Evolutionary conservation across 2,329 filamentous ascomycete genomes (phyloP), one percentile per base, ranked within the genome.

Genomic region (Geoglossum cookeanum): DNA sequence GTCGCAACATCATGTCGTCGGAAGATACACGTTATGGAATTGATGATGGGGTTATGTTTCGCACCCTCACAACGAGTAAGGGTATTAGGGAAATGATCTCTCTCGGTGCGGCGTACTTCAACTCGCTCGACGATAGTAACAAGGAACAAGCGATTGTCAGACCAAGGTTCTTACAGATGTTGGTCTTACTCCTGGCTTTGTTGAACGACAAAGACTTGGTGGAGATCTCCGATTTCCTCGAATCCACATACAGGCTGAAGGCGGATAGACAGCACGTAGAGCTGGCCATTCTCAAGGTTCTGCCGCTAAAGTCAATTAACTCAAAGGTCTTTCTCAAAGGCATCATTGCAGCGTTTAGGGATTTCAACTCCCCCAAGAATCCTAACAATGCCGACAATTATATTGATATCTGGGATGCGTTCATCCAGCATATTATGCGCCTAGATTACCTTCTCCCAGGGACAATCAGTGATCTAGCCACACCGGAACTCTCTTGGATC

Each of bases 271-370:
- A 45, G 5, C 56, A 59, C 51, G 44, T 66, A 9, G 65, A 66
- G 45, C 45, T 65, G 11, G 51, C 64, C 2, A 59, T 65, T 51
- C 56, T 66, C 4, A 67, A 65, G 54, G 64, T 66, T 22, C 60
- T 67, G 15, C 65, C 65, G 13, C 58, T 66, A 11, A 58, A 60
- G 48, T 65, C 65, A 4, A 66, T 66, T 52, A 66, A 66, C 55
- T 58, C 63, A 8, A 58, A 62, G n/a, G 61, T 65, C 13, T 66
- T 67, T 55, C 22, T 22, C 22, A 22, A 22, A 22, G 22, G 22
- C 22, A 57, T 66, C 15, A 61, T 56, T 4, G 60, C 60, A 2
- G 56, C 64, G 49, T 55, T 65, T 22, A 59, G 60, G 8, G 63
- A 61, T 8, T 61, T 60, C 49, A 61, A 65, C 47, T 59, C 62